Evolutionary conservation across 1,139 yeast species (phyloP).

Genomic region (Saccharomyces hybrid): DNA sequence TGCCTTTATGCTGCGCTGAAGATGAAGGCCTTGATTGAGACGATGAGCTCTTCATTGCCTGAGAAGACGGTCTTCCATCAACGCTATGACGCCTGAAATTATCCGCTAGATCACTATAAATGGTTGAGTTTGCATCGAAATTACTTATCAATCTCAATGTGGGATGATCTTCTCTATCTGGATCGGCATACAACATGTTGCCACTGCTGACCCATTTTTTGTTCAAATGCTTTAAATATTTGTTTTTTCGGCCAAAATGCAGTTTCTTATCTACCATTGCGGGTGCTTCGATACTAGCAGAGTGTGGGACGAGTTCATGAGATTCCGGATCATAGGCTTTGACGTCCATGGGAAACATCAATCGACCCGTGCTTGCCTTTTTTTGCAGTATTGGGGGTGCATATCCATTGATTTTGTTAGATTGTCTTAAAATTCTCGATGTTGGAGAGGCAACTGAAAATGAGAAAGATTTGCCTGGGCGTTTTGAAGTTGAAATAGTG

Average conservation of each 20-base stretch:
- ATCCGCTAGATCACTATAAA: neutral
- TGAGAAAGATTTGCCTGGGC: constrained; percentile 6
- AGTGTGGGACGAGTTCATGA: neutral
- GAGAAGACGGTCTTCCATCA: neutral
- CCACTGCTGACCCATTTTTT: neutral
- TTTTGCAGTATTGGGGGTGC: constrained; percentile 5
- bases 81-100: neutral
- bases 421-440: constrained; percentile 5
- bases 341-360: constrained; percentile 5
- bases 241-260: neutral
- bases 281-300: neutral
- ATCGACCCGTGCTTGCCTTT: neutral
- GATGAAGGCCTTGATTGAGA: neutral
- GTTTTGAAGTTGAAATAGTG: constrained; percentile 2
- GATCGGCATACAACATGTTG: neutral
- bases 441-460: constrained; percentile 9
- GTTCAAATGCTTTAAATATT: neutral
- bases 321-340: neutral
- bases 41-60: neutral
- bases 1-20: neutral
- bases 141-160: neutral
- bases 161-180: neutral
- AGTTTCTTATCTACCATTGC: neutral
- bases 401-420: constrained; percentile 1
- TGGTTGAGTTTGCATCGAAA: neutral